These are phyloP conservation scores for Neoscytalidium dimidiatum DNA, from an alignment of 2,329 filamentous ascomycete species.

Conservation along the genomic window DNA sequence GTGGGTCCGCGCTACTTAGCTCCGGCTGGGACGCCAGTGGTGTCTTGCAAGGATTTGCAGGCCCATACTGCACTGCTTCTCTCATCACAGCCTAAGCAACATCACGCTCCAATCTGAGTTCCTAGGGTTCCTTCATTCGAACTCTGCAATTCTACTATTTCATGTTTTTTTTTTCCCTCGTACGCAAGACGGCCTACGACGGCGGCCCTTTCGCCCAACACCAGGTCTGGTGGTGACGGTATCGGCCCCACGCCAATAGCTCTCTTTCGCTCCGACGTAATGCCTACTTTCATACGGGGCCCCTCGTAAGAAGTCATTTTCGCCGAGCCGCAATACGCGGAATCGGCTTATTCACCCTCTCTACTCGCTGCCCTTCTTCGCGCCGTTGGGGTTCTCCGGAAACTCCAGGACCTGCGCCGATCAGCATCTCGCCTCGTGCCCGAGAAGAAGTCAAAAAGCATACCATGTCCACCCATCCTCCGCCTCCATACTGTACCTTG, in stretches of 20 bases:
- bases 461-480: slow-evolving; percentile 83
- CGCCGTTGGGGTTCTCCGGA: slow-evolving; percentile 6
- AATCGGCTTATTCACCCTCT: background rate
- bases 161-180: background rate
- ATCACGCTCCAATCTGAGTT: background rate
- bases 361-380: slow-evolving; percentile 5
- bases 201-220: background rate
- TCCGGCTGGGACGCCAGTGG: background rate
- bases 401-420: slow-evolving; percentile 1
- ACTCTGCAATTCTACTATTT: background rate
- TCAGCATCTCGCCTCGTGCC: background rate
- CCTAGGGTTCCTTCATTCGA: background rate
- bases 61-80: background rate
- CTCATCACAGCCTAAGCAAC: background rate
- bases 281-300: background rate
- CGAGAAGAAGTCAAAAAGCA: slow-evolving; percentile 12
- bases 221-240: background rate
- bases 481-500: slow-evolving; percentile 71
- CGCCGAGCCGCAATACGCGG: background rate
- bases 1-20: background rate
- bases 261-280: background rate
- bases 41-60: background rate
- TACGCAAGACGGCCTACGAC: background rate
- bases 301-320: background rate
- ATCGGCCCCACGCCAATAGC: background rate